Conservation (phyloP, 306 rosid genomes). For the Phaseolus lunatus region DNA sequence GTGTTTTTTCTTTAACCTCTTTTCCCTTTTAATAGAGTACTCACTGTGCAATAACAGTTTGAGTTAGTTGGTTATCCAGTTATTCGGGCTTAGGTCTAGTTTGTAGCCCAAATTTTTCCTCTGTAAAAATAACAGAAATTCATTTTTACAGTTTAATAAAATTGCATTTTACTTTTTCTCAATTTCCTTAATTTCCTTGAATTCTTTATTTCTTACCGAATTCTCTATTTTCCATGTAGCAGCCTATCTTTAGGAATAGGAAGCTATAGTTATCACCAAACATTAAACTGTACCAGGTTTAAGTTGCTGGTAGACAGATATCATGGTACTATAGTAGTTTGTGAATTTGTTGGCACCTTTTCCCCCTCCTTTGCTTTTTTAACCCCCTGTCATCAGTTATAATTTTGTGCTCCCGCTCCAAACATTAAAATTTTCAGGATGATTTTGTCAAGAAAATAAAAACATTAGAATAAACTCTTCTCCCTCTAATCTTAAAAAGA, state of each 20-base stretch:
- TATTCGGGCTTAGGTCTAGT: no score
- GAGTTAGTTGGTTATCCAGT: no score
- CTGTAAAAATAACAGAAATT: no score
- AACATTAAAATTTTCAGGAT: conserved; percentile 5
- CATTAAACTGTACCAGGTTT: not conserved
- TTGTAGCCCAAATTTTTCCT: no score
- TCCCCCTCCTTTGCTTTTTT: not conserved
- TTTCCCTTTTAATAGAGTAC: not conserved
- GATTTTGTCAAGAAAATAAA: conserved; percentile 25
- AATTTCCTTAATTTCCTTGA: no score
- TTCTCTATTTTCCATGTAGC: not conserved
- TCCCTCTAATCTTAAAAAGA: not conserved
- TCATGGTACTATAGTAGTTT: not conserved
- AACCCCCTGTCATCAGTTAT: not conserved
- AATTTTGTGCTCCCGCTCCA: conserved; percentile 6
- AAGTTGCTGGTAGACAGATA: not conserved
- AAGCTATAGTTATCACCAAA: not conserved
- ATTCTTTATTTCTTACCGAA: not conserved
- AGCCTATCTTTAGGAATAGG: not conserved
- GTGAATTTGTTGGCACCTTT: not conserved
- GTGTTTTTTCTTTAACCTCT: not conserved
- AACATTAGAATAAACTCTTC: not conserved
- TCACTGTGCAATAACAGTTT: no score
- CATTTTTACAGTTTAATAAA: no score
- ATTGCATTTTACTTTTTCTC: no score